Conservation (phyloP, 2,329 filamentous ascomycete species). For the Hysterium pulicare region DNA sequence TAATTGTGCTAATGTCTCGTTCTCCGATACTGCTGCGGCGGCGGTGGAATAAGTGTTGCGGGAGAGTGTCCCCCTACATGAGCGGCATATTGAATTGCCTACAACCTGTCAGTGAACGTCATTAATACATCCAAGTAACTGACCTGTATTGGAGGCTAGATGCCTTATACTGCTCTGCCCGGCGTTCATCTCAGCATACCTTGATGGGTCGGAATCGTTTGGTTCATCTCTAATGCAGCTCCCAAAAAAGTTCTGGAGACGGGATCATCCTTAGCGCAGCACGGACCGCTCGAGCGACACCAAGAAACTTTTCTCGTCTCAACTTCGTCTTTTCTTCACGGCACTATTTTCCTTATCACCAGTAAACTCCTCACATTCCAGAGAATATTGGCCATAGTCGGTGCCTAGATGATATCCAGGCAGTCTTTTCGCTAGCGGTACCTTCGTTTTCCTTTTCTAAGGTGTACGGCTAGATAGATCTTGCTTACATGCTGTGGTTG, state of each 20-base stretch:
- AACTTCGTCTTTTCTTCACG: slow-evolving; percentile 36
- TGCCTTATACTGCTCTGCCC: slow-evolving; percentile 45
- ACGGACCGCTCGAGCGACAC: background rate
- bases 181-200: slow-evolving; percentile 38
- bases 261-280: slow-evolving; percentile 1
- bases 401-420: slow-evolving; percentile 75
- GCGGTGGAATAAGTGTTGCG: slow-evolving; percentile 32
- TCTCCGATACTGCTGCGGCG: slow-evolving; percentile 35
- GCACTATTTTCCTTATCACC: slow-evolving; percentile 93
- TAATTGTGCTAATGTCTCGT: slow-evolving; percentile 24
- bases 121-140: slow-evolving; percentile 11
- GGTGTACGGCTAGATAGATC: slow-evolving; percentile 96
- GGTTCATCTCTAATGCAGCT: background rate
- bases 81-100: slow-evolving; percentile 45
- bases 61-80: slow-evolving; percentile 43
- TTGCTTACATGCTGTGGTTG: slow-evolving; percentile 65
- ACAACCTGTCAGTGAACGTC: slow-evolving; percentile 25
- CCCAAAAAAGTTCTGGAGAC: slow-evolving; percentile 5
- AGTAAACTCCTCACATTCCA: slow-evolving; percentile 65
- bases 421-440: slow-evolving; percentile 98
- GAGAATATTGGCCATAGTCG: slow-evolving; percentile 75
- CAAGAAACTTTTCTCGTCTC: slow-evolving; percentile 7
- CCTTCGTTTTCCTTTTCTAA: slow-evolving; percentile 73
- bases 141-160: slow-evolving; percentile 40
- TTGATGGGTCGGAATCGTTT: background rate